Evolutionary conservation across 2,329 filamentous ascomycete genomes (phyloP).

Genomic region (Pestalotiopsis sp.): DNA sequence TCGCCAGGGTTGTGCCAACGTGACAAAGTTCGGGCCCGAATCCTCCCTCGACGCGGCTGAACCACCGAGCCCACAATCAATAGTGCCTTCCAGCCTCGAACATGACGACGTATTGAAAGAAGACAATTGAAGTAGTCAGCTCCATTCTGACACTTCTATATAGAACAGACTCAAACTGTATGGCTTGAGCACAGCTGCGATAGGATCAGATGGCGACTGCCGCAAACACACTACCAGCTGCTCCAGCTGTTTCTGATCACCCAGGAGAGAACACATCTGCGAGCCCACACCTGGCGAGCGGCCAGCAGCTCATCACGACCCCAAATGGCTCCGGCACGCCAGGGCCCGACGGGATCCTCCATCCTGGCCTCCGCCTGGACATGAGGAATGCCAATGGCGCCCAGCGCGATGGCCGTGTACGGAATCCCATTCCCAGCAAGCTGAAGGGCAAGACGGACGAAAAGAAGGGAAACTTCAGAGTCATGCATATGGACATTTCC

Average conservation of each 20-base stretch:
- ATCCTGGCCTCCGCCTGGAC: constrained; percentile 16
- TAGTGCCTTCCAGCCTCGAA: not conserved
- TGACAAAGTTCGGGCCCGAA: not conserved
- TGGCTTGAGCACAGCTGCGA: constrained; percentile 4
- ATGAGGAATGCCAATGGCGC: constrained; percentile 16
- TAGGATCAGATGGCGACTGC: constrained; percentile 9
- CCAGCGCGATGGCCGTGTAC: constrained; percentile 50
- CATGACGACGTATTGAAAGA: not conserved
- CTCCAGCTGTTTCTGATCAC: constrained; percentile 5
- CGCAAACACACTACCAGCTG: constrained; percentile 1
- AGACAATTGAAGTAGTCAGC: not conserved
- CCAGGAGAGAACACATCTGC: not conserved
- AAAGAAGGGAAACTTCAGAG: constrained; percentile 62
- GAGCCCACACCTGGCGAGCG: not conserved
- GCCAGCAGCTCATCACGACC: not conserved
- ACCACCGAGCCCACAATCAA: not conserved
- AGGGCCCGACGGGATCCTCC: not conserved
- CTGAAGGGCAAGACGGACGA: constrained; percentile 60
- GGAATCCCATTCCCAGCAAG: constrained; percentile 64
- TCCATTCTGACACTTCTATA: not conserved
- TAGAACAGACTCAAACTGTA: not conserved
- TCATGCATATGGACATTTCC: constrained; percentile 62
- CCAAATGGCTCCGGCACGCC: constrained; percentile 6
- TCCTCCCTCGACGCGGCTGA: not conserved
- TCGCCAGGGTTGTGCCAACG: not conserved